Evolutionary conservation across 2,329 filamentous ascomycete species (phyloP).

Genomic region (Phialocephala subalpina): DNA sequence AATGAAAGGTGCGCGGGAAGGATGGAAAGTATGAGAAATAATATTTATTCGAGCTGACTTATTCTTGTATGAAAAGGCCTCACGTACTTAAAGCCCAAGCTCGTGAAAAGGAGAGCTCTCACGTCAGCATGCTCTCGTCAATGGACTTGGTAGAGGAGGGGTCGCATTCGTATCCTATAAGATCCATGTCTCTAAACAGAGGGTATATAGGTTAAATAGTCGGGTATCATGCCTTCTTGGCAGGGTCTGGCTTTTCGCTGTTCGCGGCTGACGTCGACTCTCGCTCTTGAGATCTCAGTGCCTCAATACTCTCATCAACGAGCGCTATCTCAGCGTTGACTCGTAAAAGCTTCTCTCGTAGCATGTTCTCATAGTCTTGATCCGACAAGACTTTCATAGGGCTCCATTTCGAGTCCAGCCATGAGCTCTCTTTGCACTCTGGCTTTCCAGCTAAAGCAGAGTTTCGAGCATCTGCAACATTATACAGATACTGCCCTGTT

Average conservation of each 20-base stretch:
- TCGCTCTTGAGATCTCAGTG: slow-evolving; percentile 44
- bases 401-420: slow-evolving; percentile 71
- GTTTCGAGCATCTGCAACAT: slow-evolving; percentile 54
- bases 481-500: slow-evolving; percentile 63
- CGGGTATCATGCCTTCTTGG: neutral
- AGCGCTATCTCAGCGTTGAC: slow-evolving; percentile 81
- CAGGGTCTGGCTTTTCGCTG: slow-evolving; percentile 3
- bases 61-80: neutral
- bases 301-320: slow-evolving; percentile 77
- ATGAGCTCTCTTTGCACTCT: slow-evolving; percentile 45
- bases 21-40: neutral
- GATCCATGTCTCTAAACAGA: neutral
- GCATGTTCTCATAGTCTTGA: slow-evolving; percentile 74
- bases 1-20: neutral
- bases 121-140: neutral
- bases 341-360: slow-evolving; percentile 74
- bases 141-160: too few species aligned
- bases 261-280: slow-evolving; percentile 18
- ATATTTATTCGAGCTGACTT: neutral
- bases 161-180: neutral
- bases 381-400: slow-evolving; percentile 76
- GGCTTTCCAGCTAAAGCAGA: slow-evolving; percentile 31
- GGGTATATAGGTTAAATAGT: slow-evolving; percentile 7
- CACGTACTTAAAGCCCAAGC: neutral
- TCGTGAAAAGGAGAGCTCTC: neutral